Base-by-base conservation (phyloP, 805 yeast species). In the Candida palmyrensis region DNA sequence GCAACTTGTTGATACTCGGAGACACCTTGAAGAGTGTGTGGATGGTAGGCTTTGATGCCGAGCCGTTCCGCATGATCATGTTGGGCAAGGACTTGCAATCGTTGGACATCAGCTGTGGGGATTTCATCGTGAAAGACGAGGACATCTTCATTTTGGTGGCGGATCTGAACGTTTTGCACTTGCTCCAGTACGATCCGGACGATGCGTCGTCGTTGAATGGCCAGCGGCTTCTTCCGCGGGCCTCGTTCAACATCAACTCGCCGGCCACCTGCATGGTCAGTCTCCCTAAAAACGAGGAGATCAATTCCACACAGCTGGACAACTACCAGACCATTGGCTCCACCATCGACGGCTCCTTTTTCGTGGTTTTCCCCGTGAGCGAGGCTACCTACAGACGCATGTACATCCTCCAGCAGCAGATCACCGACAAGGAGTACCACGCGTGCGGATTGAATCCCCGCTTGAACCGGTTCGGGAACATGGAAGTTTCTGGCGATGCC, bases 21-120 rank as follows among this genome's bases (percentile, higher is more conserved):
- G 98, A 92, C 55, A 65, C 85, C 0, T 68, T 78, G 57, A 82
- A 84, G 45, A 76, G 88, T 44, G 67, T 86, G 3, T 78, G 88
- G 66, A 66, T 92, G 36, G 78, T 80, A 18, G 97, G 97, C 1
- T 89, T 88, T 59, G 95, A 88, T 54, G 90, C 94, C 2, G 96
- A 90, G 48, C 99, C 99, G 1, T 89, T 85, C 53, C 65, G 96
- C 42, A 78, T 90, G 79, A 66, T 87, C 12, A 56, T 73, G 37
- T 55, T 92, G 32, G 89, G 95, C 6, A 84, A 82, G 50, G 95
- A 89, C 52, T 66, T 74, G 14, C 68, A 74, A 17, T 57, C 70
- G 13, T 62, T 82, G 27, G 82, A 79, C 47, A 81, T 83, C 0
- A 66, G 71, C 27, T 69, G 81, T 38, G 76, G 83, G n/a, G 96